Conservation (phyloP, 805 yeast species). For the Ogataea siamensis region DNA sequence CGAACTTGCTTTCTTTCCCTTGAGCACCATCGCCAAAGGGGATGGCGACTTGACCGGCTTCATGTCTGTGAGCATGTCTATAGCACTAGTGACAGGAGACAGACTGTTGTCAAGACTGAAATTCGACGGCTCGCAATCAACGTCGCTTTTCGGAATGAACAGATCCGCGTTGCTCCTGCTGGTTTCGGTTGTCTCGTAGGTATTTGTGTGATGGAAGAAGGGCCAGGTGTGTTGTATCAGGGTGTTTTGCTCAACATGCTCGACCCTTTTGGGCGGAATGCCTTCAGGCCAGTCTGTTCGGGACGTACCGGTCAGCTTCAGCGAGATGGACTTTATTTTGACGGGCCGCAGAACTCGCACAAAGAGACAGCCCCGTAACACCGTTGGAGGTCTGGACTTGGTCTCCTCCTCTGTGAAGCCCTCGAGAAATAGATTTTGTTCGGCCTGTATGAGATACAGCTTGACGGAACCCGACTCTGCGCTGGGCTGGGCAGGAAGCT, state of each 20-base stretch:
- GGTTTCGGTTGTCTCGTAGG: conserved; percentile 27
- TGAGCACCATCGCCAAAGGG: conserved; percentile 30
- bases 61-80: conserved; percentile 16
- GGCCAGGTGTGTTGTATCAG: conserved; percentile 88
- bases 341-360: conserved; percentile 68
- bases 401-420: conserved; percentile 74
- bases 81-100: conserved; percentile 31
- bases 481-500: conserved; percentile 53
- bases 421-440: conserved; percentile 73
- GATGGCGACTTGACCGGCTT: conserved; percentile 28
- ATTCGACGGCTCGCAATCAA: conserved; percentile 35
- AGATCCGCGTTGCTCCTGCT: conserved; percentile 49
- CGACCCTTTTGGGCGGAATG: conserved; percentile 82
- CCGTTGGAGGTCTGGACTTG: conserved; percentile 66
- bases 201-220: conserved; percentile 52
- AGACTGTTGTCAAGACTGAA: conserved; percentile 36
- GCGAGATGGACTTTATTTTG: conserved; percentile 60
- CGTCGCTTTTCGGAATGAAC: conserved; percentile 33
- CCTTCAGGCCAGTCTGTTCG: conserved; percentile 98
- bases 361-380: conserved; percentile 77
- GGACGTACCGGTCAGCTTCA: conserved; percentile 64
- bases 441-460: conserved; percentile 73
- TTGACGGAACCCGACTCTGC: conserved; percentile 65
- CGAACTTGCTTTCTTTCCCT: conserved; percentile 27
- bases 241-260: conserved; percentile 61